phyloP scores from a whole-genome alignment of 2,329 filamentous ascomycete species.

The Helicocarpus griseus region DNA sequence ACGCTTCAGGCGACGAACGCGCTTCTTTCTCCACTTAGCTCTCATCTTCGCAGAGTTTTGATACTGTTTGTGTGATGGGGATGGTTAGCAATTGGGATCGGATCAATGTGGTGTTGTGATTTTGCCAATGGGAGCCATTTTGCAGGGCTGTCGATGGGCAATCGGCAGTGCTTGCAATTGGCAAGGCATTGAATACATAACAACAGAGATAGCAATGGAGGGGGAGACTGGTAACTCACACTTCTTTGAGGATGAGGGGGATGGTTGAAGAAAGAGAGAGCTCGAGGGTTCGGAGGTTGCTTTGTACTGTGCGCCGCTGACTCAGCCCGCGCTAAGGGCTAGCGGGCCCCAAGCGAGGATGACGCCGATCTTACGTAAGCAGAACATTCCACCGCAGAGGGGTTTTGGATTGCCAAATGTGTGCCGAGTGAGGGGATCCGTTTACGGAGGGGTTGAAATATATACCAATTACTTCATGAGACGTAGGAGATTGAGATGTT shows the following conservation, averaged over 20 bases:
- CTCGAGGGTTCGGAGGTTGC: constrained; percentile 21
- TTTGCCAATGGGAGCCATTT: too few species aligned
- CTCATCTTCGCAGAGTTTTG: constrained; percentile 51
- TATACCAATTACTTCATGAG: too few species aligned
- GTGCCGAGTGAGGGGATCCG: neutral
- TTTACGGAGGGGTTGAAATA: too few species aligned
- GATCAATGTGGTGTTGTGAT: neutral
- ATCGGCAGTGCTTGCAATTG: neutral
- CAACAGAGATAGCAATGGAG: neutral
- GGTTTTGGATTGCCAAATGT: too few species aligned
- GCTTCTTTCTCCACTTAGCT: constrained; percentile 99
- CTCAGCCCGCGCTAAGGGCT: constrained; percentile 28
- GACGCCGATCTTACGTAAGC: neutral
- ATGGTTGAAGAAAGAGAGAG: constrained; percentile 31
- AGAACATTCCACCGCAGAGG: too few species aligned
- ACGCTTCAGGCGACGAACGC: constrained; percentile 95
- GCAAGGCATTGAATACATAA: neutral
- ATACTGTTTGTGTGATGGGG: constrained; percentile 10
- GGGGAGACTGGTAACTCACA: constrained; percentile 23
- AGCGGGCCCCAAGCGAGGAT: constrained; percentile 16
- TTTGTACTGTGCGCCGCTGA: constrained; percentile 33
- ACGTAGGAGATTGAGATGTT: too few species aligned
- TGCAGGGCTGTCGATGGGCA: too few species aligned
- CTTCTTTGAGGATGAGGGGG: constrained; percentile 36
- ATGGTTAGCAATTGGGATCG: constrained; percentile 8